phyloP scores from a whole-genome alignment of 139 green algal species.

The Closterium sp. region DNA sequence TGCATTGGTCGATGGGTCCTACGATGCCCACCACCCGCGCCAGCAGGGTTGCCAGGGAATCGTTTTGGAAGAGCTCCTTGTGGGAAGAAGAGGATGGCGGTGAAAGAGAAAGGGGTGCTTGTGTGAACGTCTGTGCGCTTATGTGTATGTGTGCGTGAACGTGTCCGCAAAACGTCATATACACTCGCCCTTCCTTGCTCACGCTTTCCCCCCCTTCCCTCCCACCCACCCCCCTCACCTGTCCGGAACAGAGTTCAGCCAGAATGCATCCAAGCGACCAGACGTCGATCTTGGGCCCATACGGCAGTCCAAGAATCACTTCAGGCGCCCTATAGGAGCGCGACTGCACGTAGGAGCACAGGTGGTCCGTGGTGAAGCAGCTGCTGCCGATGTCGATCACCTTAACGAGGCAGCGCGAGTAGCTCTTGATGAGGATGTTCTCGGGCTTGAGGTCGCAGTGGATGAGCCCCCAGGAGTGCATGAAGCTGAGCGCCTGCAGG shows the following conservation, averaged over 20 bases:
- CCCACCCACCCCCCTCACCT: slow-evolving; percentile 5
- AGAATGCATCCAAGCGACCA: slow-evolving; percentile 96
- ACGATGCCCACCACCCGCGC: slow-evolving; percentile 86
- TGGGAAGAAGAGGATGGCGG: background rate
- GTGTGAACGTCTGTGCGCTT: background rate
- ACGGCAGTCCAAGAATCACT: slow-evolving; percentile 66
- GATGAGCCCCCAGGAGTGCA: slow-evolving; percentile 97
- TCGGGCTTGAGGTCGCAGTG: slow-evolving; percentile 83
- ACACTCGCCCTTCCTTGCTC: no score
- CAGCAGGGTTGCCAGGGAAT: slow-evolving; percentile 78
- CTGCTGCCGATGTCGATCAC: slow-evolving; percentile 94
- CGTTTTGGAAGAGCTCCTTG: slow-evolving; percentile 69
- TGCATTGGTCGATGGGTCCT: slow-evolving; percentile 76
- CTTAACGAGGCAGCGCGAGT: slow-evolving; percentile 69
- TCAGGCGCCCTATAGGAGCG: slow-evolving; percentile 85
- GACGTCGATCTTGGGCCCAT: slow-evolving; percentile 88
- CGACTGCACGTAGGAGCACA: slow-evolving; percentile 88
- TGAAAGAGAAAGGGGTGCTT: background rate
- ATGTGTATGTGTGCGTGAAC: background rate
- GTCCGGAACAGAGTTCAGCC: slow-evolving; percentile 87
- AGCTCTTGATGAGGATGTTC: slow-evolving; percentile 93
- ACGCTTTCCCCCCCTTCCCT: background rate
- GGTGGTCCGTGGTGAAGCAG: slow-evolving; percentile 89
- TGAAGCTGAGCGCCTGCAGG: slow-evolving; percentile 64
- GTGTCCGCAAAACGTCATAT: background rate